Conservation (phyloP, 129 eudicot genomes). For the Chrysanthemum seticuspe region DNA sequence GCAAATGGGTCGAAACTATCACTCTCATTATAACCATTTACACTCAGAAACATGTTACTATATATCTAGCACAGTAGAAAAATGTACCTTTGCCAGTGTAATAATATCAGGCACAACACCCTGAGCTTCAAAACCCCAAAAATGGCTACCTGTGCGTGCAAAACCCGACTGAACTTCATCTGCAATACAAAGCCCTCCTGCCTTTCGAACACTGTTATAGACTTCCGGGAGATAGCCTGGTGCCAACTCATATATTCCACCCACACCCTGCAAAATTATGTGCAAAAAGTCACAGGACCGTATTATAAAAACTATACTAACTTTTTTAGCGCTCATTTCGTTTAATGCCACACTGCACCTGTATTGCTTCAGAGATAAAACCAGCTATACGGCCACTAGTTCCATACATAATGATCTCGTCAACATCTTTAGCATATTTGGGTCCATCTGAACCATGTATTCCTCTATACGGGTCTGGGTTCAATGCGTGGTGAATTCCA, state of each 20-base stretch:
- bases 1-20: background rate
- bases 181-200: slow-evolving; percentile 86
- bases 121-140: slow-evolving; percentile 77
- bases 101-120: slow-evolving; percentile 82
- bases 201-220: slow-evolving; percentile 52
- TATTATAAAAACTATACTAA: background rate
- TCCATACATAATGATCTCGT: slow-evolving; percentile 59
- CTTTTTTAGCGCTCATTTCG: background rate
- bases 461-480: slow-evolving; percentile 81
- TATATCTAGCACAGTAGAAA: background rate
- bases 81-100: slow-evolving; percentile 74
- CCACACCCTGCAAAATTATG: slow-evolving; percentile 59
- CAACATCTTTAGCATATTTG: slow-evolving; percentile 68
- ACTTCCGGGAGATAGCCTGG: slow-evolving; percentile 69
- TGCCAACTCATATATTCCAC: slow-evolving; percentile 76
- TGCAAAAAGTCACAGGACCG: background rate
- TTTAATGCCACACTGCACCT: slow-evolving; percentile 34
- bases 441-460: slow-evolving; percentile 66
- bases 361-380: slow-evolving; percentile 70
- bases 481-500: slow-evolving; percentile 71
- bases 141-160: slow-evolving; percentile 74
- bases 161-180: slow-evolving; percentile 89
- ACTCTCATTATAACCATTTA: background rate
- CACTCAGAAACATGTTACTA: background rate
- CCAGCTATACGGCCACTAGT: slow-evolving; percentile 70